phyloP scores from a whole-genome alignment of 2,329 filamentous ascomycete species.

The Clonostachys rosea region DNA sequence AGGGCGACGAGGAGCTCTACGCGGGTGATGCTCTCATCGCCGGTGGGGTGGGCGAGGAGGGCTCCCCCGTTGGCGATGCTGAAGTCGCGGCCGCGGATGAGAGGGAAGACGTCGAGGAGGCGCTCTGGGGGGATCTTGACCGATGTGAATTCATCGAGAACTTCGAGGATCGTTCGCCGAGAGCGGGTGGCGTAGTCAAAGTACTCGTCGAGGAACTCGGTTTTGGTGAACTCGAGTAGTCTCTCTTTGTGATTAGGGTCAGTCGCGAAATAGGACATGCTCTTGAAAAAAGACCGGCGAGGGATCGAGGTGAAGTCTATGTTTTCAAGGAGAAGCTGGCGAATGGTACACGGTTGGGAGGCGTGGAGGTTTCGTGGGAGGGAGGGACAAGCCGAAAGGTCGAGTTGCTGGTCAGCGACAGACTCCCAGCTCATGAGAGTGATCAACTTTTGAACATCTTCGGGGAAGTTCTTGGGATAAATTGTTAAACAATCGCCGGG shows the following conservation, averaged over 20 bases:
- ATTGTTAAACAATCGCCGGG: constrained; percentile 81
- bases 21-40: constrained; percentile 24
- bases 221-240: constrained; percentile 76
- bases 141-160: constrained; percentile 83
- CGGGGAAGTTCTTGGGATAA: constrained; percentile 80
- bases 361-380: constrained; percentile 27
- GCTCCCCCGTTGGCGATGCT: constrained; percentile 77
- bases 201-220: constrained; percentile 80
- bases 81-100: constrained; percentile 85
- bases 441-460: constrained; percentile 76
- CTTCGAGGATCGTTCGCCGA: constrained; percentile 84
- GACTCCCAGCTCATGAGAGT: constrained; percentile 72
- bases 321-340: constrained; percentile 73
- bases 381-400: constrained; percentile 31
- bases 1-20: constrained; percentile 79
- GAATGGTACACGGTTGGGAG: constrained; percentile 53
- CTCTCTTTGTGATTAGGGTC: constrained; percentile 74
- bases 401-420: constrained; percentile 67
- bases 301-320: constrained; percentile 90
- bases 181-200: constrained; percentile 94
- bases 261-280: constrained; percentile 69
- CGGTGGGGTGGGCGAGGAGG: constrained; percentile 20
- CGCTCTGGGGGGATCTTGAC: constrained; percentile 77
- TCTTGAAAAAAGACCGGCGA: constrained; percentile 77
- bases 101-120: constrained; percentile 68